A percentile compares a stretch with the other conserved stretches of the same genome.
Evolutionary conservation across 768 basidiomycete species (phyloP).

Genomic region (Podaxis sp.): DNA sequence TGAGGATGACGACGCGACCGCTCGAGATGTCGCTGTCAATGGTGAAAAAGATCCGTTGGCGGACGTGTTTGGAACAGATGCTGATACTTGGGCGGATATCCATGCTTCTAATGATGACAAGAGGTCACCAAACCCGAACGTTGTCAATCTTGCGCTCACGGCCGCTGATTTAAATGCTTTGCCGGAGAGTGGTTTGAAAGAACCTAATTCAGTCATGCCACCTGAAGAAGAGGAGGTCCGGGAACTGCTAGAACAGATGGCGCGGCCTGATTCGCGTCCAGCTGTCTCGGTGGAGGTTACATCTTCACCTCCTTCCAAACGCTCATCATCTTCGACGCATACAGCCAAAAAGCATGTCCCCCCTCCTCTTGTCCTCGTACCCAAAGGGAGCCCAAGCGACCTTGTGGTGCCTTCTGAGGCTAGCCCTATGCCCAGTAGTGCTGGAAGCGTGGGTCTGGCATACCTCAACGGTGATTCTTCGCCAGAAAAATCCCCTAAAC

Average conservation of each 20-base stretch:
- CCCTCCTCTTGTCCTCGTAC: slow-evolving; percentile 54
- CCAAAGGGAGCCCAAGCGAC: slow-evolving; percentile 30
- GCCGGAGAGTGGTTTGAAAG: slow-evolving; percentile 26
- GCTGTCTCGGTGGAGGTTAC: slow-evolving; percentile 16
- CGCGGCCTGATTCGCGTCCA: slow-evolving; percentile 36
- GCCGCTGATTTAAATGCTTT: slow-evolving; percentile 33
- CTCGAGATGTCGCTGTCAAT: slow-evolving; percentile 31
- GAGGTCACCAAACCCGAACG: slow-evolving; percentile 40
- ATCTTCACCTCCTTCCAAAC: slow-evolving; percentile 17
- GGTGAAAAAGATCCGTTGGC: slow-evolving; percentile 47
- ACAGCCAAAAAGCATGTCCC: slow-evolving; percentile 45
- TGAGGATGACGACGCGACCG: slow-evolving; percentile 37
- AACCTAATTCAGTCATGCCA: slow-evolving; percentile 22
- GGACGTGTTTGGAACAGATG: slow-evolving; percentile 68
- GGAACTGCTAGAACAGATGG: slow-evolving; percentile 37
- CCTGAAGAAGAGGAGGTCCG: slow-evolving; percentile 41
- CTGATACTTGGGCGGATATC: slow-evolving; percentile 59
- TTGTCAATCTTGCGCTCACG: slow-evolving; percentile 53
- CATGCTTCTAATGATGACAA: slow-evolving; percentile 30
- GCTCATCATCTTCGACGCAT: slow-evolving; percentile 30
- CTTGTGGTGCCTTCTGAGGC: slow-evolving; percentile 32
- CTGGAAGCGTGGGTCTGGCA: slow-evolving; percentile 38
- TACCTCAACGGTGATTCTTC: slow-evolving; percentile 39
- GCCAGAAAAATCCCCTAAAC: slow-evolving; percentile 13
- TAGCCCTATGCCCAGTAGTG: slow-evolving; percentile 35